These are phyloP conservation scores for Verticillium nonalfalfae DNA, from an alignment of 2,329 filamentous ascomycete species.

Conservation along the genomic window DNA sequence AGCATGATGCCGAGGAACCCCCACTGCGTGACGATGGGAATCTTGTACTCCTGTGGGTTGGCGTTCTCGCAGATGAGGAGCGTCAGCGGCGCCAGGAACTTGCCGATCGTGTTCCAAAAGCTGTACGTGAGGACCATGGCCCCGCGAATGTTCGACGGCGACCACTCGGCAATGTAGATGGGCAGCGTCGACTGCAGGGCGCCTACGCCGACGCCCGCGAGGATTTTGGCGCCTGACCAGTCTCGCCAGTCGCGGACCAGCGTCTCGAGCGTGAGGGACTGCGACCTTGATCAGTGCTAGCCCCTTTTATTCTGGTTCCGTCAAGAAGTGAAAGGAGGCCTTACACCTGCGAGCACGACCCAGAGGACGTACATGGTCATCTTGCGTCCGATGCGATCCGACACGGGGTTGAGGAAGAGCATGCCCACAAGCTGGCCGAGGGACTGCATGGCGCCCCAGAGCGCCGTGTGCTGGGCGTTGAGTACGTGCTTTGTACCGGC, in stretches of 20 bases:
- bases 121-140: constrained; percentile 31
- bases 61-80: constrained; percentile 24
- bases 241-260: constrained; percentile 27
- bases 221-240: constrained; percentile 29
- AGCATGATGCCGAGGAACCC: constrained; percentile 32
- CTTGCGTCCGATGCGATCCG: constrained; percentile 22
- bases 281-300: not conserved
- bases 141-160: constrained; percentile 32
- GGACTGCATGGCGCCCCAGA: constrained; percentile 31
- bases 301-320: not conserved
- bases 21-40: constrained; percentile 37
- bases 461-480: constrained; percentile 23
- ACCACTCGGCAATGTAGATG: constrained; percentile 32
- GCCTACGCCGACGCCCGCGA: constrained; percentile 31
- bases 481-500: constrained; percentile 20
- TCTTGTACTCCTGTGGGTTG: constrained; percentile 25
- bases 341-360: constrained; percentile 17
- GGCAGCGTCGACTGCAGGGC: constrained; percentile 33
- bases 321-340: not conserved
- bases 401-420: constrained; percentile 17
- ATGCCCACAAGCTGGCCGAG: constrained; percentile 32
- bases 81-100: constrained; percentile 32
- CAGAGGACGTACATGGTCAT: constrained; percentile 21
- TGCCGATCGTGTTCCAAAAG: constrained; percentile 36
- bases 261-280: constrained; percentile 28